Percentiles rank a stretch among this genome's conserved stretches.
Conservation (phyloP, 768 basidiomycete species). For the Strobilomyces confusus region DNA sequence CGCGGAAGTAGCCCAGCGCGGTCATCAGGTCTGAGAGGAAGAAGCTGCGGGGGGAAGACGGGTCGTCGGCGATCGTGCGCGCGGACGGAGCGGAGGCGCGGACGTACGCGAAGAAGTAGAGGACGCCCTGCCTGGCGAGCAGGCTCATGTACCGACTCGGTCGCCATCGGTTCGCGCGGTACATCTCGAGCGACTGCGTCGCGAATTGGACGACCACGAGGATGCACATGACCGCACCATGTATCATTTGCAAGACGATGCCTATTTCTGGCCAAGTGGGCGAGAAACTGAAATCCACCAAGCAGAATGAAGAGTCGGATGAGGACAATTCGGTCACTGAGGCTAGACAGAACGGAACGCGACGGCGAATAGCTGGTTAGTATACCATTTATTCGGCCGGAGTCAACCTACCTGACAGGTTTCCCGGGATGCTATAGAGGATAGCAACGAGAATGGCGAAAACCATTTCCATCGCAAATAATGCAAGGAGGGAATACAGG, state of each 20-base stretch:
- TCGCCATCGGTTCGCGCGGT: neutral
- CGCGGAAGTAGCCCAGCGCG: too few species aligned
- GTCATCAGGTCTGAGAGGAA: too few species aligned
- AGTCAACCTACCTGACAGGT: neutral
- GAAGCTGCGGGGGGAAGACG: neutral
- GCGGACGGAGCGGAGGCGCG: too few species aligned
- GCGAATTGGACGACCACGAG: neutral
- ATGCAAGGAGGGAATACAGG: neutral
- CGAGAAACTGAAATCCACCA: neutral
- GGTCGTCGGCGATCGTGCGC: too few species aligned
- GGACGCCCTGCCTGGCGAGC: neutral
- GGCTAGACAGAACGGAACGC: too few species aligned
- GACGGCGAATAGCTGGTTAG: neutral
- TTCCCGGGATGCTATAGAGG: neutral
- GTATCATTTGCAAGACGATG: neutral
- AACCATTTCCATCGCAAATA: neutral
- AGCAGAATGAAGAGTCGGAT: neutral
- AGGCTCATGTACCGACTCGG: neutral
- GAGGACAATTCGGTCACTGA: neutral
- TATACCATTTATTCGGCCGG: neutral
- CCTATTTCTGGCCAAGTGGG: neutral
- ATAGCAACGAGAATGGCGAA: neutral
- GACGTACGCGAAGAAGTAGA: neutral
- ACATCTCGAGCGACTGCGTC: neutral
- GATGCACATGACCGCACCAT: neutral